Base-by-base conservation (phyloP, 768 basidiomycete genomes). In the Psilocybe tampanensis region DNA sequence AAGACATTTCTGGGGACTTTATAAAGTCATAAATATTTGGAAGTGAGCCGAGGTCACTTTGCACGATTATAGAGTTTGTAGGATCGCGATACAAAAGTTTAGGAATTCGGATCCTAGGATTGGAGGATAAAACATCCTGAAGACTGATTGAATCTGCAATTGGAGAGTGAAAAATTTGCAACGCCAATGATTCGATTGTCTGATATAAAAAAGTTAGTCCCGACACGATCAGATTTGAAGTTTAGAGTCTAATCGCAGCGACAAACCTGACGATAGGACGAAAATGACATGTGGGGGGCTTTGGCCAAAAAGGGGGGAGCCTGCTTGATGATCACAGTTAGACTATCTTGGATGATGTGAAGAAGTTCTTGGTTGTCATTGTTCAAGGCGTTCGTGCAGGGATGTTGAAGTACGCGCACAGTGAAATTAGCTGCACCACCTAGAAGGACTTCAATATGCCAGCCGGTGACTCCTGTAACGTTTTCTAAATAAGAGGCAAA, bases 191-290 rank as follows among this genome's bases (percentile, higher is more conserved):
- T 50, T 61, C 60, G 33, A 52, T 51, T 8, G 19, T 44, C 60
- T 58, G 23, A 23, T 45, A 45, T 34, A n/a, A 32, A 43, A 32
- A 18, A 32, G 45, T 5, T 9, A 29, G 4, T 29, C 9, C 29
- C 29, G 29, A 9, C 4, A 19, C 18, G 26, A 47, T 52, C 21
- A 54, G 44, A 54, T 56, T 44, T 43, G n/a, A 49, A 54, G 8
- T 41, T 45, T 12, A 24, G 44, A 48, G 13, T 22, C 7, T 32
- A 47, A 24, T 22, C 26, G 22, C 11, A 33, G 8, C 41, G 18
- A 54, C 61, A 32, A 39, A 54, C 58, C 54, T 59, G 58, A 22
- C 55, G 43, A 51, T 60, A 55, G 19, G 61, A 48, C n/a, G 58
- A 56, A 26, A 51, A 54, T 8, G 58, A 41, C 6, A 63, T 47